phyloP scores from a whole-genome alignment of 306 rosid species.

The Casuarina equisetifolia region DNA sequence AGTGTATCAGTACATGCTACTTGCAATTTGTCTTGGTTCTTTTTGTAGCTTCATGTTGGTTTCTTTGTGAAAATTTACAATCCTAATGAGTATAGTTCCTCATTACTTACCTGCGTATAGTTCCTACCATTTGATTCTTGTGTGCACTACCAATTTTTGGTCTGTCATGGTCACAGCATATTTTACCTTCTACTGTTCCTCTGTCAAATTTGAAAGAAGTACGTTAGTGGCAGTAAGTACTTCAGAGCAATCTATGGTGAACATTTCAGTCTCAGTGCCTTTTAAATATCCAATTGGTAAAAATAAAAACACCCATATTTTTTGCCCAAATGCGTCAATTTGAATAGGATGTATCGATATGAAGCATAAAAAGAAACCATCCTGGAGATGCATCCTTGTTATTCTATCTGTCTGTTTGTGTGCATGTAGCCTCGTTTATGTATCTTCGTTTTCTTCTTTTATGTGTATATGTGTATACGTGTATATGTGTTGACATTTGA shows the following conservation, averaged over 20 bases:
- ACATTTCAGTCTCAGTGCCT: neutral
- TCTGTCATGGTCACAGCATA: neutral
- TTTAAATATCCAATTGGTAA: neutral
- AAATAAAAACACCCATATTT: no score
- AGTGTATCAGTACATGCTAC: constrained; percentile 15
- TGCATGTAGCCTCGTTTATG: neutral
- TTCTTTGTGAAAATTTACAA: neutral
- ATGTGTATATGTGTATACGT: neutral
- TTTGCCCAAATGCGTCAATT: neutral
- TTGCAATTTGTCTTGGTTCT: neutral
- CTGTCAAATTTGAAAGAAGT: neutral
- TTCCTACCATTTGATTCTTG: neutral
- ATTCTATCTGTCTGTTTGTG: neutral
- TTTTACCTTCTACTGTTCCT: neutral
- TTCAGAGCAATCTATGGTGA: neutral
- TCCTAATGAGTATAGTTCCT: neutral
- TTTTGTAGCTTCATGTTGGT: neutral
- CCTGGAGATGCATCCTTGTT: neutral
- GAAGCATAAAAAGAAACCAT: neutral
- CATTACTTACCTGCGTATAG: neutral
- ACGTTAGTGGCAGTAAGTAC: neutral
- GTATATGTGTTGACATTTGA: constrained; percentile 29
- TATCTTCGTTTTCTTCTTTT: neutral
- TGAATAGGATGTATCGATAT: neutral
- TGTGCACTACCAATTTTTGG: neutral